These are phyloP conservation scores for Xylogone sp. DNA, from an alignment of 2,329 filamentous ascomycete species.

Conservation along the genomic window DNA sequence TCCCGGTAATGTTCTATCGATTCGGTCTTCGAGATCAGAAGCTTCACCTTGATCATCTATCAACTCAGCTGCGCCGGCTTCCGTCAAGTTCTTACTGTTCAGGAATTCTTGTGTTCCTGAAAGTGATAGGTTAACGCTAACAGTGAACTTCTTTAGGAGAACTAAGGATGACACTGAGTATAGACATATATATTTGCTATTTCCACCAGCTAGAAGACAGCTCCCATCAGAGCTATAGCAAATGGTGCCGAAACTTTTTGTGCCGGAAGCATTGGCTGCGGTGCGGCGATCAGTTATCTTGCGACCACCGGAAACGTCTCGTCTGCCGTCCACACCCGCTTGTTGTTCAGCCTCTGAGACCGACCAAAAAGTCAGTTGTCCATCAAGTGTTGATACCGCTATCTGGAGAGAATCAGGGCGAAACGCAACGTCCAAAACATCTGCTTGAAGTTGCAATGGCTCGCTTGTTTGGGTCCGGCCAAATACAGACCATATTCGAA, in stretches of 20 bases:
- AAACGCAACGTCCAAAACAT: conserved; percentile 82
- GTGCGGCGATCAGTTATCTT: conserved; percentile 84
- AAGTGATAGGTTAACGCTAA: conserved; percentile 91
- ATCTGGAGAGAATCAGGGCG: conserved; percentile 89
- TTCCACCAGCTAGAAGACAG: conserved; percentile 85
- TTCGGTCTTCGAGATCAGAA: conserved; percentile 82
- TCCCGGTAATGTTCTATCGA: conserved; percentile 77
- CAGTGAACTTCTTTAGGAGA: conserved; percentile 89
- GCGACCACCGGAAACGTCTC: conserved; percentile 89
- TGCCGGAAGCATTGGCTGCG: conserved; percentile 84
- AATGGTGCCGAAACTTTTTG: conserved; percentile 85
- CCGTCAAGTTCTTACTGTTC: conserved; percentile 87
- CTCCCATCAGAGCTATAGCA: conserved; percentile 89
- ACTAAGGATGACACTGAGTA: conserved; percentile 95
- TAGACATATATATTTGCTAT: conserved; percentile 97
- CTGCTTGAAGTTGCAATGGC: conserved; percentile 85
- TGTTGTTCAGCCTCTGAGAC: conserved; percentile 84
- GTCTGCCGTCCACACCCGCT: conserved; percentile 79
- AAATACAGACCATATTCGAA: conserved; percentile 95
- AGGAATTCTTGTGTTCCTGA: conserved; percentile 96
- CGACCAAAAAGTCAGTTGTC: conserved; percentile 93
- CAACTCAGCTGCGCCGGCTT: conserved; percentile 80
- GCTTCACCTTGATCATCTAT: conserved; percentile 85
- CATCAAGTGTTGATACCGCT: conserved; percentile 87
- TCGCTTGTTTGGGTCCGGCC: conserved; percentile 91